Conservation (phyloP, 495 filamentous ascomycete genomes). For the Penicillium atrosanguineum region DNA sequence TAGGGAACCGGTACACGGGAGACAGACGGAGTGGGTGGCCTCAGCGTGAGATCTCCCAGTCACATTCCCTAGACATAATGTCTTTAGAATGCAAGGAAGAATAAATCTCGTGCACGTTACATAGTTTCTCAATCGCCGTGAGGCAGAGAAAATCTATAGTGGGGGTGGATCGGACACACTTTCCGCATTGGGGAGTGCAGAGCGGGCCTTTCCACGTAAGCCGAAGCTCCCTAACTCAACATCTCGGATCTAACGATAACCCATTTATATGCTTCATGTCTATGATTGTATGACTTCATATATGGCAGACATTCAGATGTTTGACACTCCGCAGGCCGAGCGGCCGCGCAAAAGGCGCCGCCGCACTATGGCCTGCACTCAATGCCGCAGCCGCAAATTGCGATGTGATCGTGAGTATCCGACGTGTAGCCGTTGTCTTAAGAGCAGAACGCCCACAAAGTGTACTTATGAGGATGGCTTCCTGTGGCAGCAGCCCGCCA, state of each 20-base stretch:
- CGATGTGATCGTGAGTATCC: slow-evolving; percentile 68
- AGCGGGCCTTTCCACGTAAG: slow-evolving; percentile 16
- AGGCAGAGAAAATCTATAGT: not conserved
- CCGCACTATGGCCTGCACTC: slow-evolving; percentile 42
- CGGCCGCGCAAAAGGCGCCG: slow-evolving; percentile 43
- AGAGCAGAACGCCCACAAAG: slow-evolving; percentile 42
- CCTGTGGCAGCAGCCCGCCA: slow-evolving; percentile 47
- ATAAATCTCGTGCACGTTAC: too few species aligned
- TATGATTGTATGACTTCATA: not conserved
- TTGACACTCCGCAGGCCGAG: slow-evolving; percentile 15
- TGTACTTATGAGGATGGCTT: slow-evolving; percentile 50
- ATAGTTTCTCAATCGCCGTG: not conserved
- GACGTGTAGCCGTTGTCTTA: slow-evolving; percentile 60
- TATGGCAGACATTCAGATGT: slow-evolving; percentile 16
- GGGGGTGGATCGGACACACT: slow-evolving; percentile 8
- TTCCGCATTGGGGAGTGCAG: slow-evolving; percentile 11
- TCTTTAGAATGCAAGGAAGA: too few species aligned
- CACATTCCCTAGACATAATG: too few species aligned
- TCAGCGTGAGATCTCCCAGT: too few species aligned
- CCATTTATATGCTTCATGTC: not conserved
- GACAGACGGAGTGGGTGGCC: too few species aligned
- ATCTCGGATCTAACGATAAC: slow-evolving; percentile 5
- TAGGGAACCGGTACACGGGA: too few species aligned
- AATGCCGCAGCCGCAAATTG: slow-evolving; percentile 66
- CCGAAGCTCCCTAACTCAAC: slow-evolving; percentile 2